These are phyloP conservation scores for Hypoxylon rickii DNA, from an alignment of 495 filamentous ascomycete species.

Conservation along the genomic window DNA sequence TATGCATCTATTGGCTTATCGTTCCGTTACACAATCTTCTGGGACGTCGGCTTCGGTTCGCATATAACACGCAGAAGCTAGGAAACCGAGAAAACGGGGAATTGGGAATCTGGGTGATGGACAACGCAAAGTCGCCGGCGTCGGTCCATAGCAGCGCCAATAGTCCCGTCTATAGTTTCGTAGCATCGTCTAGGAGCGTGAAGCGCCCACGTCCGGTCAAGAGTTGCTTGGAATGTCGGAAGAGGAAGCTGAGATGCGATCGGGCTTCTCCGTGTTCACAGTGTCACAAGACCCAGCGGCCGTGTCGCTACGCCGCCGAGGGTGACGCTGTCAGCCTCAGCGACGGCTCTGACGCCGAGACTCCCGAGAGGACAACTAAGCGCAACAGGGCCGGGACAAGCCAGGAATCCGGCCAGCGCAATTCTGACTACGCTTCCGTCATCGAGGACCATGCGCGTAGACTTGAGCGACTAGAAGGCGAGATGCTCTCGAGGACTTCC, in stretches of 20 bases:
- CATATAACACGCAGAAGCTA: too few relatives aligned
- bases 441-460: slow-evolving; percentile 41
- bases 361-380: slow-evolving; percentile 38
- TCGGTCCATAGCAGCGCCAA: slow-evolving; percentile 25
- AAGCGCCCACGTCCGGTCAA: slow-evolving; percentile 51
- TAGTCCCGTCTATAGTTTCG: slow-evolving; percentile 25
- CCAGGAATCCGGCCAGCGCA: slow-evolving; percentile 20
- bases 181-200: slow-evolving; percentile 38
- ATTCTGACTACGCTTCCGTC: slow-evolving; percentile 18
- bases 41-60: neutral
- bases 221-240: slow-evolving; percentile 54
- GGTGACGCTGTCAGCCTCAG: slow-evolving; percentile 39
- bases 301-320: slow-evolving; percentile 43
- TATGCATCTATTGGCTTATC: slow-evolving; percentile 20
- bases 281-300: slow-evolving; percentile 56
- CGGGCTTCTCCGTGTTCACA: slow-evolving; percentile 60
- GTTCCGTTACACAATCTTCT: neutral
- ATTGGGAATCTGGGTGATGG: slow-evolving; percentile 9
- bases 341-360: slow-evolving; percentile 43
- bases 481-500: slow-evolving; percentile 32
- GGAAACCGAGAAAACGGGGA: too few relatives aligned
- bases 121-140: slow-evolving; percentile 26
- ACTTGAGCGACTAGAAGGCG: slow-evolving; percentile 42
- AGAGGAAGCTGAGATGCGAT: slow-evolving; percentile 64
- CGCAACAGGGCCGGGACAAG: slow-evolving; percentile 27